phyloP scores from a whole-genome alignment of 1,284 basidiomycete species.

The Cryptococcus hybrid region DNA sequence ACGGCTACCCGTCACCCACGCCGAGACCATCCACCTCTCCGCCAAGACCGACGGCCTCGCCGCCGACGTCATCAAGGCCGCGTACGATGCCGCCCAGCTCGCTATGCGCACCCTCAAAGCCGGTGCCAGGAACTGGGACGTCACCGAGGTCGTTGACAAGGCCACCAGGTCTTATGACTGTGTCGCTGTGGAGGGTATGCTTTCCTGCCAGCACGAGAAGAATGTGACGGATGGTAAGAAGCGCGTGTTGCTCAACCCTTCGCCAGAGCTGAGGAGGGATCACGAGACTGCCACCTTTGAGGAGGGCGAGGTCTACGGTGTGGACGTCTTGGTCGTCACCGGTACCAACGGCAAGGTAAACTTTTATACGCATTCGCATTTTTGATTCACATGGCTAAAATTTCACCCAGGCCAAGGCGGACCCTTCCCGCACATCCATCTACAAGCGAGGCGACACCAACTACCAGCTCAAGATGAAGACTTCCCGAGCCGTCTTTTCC shows the following conservation, averaged over 20 bases:
- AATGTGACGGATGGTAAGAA: slow-evolving; percentile 98
- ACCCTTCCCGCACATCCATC: slow-evolving; percentile 86
- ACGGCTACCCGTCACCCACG: slow-evolving; percentile 65
- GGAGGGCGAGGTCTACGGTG: slow-evolving; percentile 93
- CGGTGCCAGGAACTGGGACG: slow-evolving; percentile 91
- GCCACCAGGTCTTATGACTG: slow-evolving; percentile 72
- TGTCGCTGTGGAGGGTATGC: slow-evolving; percentile 83
- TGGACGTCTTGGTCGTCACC: slow-evolving; percentile 89
- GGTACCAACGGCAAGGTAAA: slow-evolving; percentile 83
- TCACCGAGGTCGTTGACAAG: slow-evolving; percentile 82
- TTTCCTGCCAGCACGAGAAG: slow-evolving; percentile 64
- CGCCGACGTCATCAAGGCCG: slow-evolving; percentile 90
- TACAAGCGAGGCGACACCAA: slow-evolving; percentile 88
- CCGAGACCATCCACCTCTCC: slow-evolving; percentile 87
- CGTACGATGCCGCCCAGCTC: slow-evolving; percentile 86
- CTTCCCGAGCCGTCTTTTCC: slow-evolving; percentile 87
- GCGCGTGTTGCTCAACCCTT: slow-evolving; percentile 87
- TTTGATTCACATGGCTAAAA: too few relatives aligned
- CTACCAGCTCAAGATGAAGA: slow-evolving; percentile 98
- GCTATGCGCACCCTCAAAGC: slow-evolving; percentile 84
- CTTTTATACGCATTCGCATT: too few relatives aligned
- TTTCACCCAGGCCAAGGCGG: slow-evolving; percentile 67
- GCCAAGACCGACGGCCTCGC: slow-evolving; percentile 75
- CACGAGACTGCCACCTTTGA: slow-evolving; percentile 81
- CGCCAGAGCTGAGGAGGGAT: slow-evolving; percentile 75